Base-by-base conservation (phyloP, 805 yeast genomes). In the Clavispora fructus region DNA sequence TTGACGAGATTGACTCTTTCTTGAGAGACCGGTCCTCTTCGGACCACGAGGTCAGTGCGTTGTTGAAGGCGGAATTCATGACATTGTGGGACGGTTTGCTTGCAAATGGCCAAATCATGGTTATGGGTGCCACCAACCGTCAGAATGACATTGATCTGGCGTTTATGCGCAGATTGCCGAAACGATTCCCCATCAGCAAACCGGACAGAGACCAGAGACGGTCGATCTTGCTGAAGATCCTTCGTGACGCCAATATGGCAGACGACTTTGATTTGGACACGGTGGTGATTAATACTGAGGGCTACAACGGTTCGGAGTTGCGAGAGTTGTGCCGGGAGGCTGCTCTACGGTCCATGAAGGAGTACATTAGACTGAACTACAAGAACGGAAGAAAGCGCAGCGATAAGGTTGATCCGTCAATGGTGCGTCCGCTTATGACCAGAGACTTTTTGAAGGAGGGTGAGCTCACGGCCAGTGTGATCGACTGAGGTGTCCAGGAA, bases 51-150 rank as follows among this genome's bases (percentile, higher is more conserved):
- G 90, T 88, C n/a, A 90, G 96, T 28, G 88, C 97, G 0, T 84
- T 85, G 78, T 72, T 92, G 51, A 92, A 92, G 66, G 96, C 98
- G 0, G 98, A 92, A 65, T 94, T 92, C 60, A 92, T 92, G 97
- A 89, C 97, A 0, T 69, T 92, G 42, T 92, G 98, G 98, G 99
- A 92, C 64, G 99, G 99, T 0, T 71, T 92, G 29, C 67, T 78
- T 7, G 77, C 86, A 9, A 79, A 83, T 48, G 95, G 96, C 1
- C 74, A 96, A 40, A 78, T 94, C 5, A 69, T 92, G 70, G 89
- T 92, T 2, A 77, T 92, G 57, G 99, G 98, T 3, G 98, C 98
- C 9, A 92, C 99, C 0, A 92, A 92, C 63, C 74, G 99, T 53
- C 90, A 94, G 37, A 78, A 79, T 49, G 99, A 92, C 62, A 92